Evolutionary conservation across 768 basidiomycete species (phyloP).

Genomic region (Naganishia vaughanmartiniae): DNA sequence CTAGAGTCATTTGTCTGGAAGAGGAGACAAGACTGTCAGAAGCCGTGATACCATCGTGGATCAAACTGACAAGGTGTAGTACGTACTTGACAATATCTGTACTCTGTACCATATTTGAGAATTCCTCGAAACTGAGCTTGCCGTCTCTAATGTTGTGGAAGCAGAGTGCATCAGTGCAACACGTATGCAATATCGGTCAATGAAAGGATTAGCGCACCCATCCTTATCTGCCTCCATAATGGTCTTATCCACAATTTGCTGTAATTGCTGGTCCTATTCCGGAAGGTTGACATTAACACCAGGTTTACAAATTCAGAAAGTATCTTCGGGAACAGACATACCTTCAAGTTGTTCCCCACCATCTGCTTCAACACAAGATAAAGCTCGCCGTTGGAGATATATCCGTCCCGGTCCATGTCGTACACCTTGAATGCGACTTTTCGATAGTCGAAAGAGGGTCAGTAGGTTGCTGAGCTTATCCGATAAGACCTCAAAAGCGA

Average conservation of each 20-base stretch:
- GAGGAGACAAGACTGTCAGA: background rate
- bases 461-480: background rate
- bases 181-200: background rate
- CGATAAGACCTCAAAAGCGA: background rate
- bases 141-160: constrained; percentile 61
- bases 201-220: constrained; percentile 55
- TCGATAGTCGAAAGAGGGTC: background rate
- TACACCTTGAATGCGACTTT: constrained; percentile 99
- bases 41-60: background rate
- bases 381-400: constrained; percentile 95
- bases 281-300: background rate
- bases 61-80: background rate
- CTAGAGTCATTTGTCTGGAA: constrained; percentile 79
- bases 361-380: constrained; percentile 99
- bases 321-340: constrained; percentile 46
- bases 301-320: background rate
- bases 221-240: constrained; percentile 99
- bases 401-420: constrained; percentile 96
- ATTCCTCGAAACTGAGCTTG: constrained; percentile 95
- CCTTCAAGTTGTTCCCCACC: constrained; percentile 99
- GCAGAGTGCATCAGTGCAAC: background rate
- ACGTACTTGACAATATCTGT: constrained; percentile 88
- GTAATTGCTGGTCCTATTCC: constrained; percentile 86
- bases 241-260: constrained; percentile 99
- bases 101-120: constrained; percentile 92